These are phyloP conservation scores for Didymella glomerata DNA, from an alignment of 2,329 filamentous ascomycete genomes.

Conservation along the genomic window DNA sequence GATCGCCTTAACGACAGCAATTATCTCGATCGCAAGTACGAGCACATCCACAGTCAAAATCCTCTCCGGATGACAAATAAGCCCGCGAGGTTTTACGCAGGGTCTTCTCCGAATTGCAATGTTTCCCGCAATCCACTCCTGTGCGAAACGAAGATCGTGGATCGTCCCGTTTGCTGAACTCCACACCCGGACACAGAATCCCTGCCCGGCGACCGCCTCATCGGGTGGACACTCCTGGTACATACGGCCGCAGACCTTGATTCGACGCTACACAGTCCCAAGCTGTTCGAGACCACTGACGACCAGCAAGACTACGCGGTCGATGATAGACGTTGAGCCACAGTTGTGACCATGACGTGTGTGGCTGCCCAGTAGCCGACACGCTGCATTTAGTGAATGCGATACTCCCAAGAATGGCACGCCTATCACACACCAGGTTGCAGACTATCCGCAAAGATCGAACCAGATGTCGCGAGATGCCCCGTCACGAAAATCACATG, in stretches of 20 bases:
- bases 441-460: neutral
- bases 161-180: constrained; percentile 31
- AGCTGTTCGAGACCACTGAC: constrained; percentile 10
- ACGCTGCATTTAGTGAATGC: neutral
- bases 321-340: constrained; percentile 11
- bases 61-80: constrained; percentile 8
- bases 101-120: neutral
- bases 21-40: constrained; percentile 6
- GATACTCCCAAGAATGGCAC: neutral
- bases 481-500: neutral
- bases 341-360: constrained; percentile 11
- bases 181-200: constrained; percentile 24
- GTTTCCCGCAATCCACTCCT: constrained; percentile 12
- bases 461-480: neutral
- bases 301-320: neutral
- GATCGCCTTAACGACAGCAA: constrained; percentile 7
- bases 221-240: constrained; percentile 1
- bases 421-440: constrained; percentile 1
- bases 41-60: neutral
- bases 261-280: constrained; percentile 1
- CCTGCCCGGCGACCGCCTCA: constrained; percentile 19
- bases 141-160: constrained; percentile 28
- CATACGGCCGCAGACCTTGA: constrained; percentile 4
- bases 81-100: neutral
- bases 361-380: constrained; percentile 10